Evolutionary conservation across 768 basidiomycete genomes (phyloP).

Genomic region (Xerocomus brunneocitrinus): DNA sequence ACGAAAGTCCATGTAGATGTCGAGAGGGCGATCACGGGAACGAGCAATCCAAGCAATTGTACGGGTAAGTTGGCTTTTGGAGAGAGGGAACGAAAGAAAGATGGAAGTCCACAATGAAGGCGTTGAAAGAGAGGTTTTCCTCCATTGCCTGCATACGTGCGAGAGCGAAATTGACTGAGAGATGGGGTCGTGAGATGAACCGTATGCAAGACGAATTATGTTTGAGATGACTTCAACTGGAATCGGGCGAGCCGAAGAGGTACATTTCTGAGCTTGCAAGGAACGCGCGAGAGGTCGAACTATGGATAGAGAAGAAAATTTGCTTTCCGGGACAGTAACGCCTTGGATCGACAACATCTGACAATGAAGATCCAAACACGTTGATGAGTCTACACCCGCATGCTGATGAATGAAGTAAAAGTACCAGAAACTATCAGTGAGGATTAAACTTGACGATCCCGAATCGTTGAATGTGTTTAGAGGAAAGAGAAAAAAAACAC

Average conservation of each 20-base stretch:
- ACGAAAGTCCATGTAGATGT: constrained; percentile 54
- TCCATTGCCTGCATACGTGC: constrained; percentile 50
- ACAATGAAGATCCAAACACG: not conserved
- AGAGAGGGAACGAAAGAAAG: constrained; percentile 41
- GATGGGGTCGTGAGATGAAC: constrained; percentile 25
- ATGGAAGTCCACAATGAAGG: constrained; percentile 51
- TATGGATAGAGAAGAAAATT: not conserved
- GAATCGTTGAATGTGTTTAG: not conserved
- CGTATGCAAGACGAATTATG: constrained; percentile 33
- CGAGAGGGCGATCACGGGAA: constrained; percentile 44
- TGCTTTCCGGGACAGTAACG: not conserved
- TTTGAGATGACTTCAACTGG: constrained; percentile 36
- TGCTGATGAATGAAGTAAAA: not conserved
- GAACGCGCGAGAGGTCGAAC: not conserved
- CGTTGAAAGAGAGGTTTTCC: constrained; percentile 42
- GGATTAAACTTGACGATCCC: not conserved
- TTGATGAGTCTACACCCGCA: not conserved
- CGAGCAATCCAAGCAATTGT: constrained; percentile 38
- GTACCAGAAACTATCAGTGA: not conserved
- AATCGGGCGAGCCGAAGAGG: constrained; percentile 10
- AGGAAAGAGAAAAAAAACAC: not conserved
- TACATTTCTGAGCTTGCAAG: not conserved
- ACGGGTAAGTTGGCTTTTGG: constrained; percentile 34
- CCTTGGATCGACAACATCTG: constrained; percentile 14
- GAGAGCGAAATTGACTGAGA: constrained; percentile 35